These are phyloP conservation scores for Thelephora ganbajun DNA, from an alignment of 768 basidiomycete species.

Conservation along the genomic window DNA sequence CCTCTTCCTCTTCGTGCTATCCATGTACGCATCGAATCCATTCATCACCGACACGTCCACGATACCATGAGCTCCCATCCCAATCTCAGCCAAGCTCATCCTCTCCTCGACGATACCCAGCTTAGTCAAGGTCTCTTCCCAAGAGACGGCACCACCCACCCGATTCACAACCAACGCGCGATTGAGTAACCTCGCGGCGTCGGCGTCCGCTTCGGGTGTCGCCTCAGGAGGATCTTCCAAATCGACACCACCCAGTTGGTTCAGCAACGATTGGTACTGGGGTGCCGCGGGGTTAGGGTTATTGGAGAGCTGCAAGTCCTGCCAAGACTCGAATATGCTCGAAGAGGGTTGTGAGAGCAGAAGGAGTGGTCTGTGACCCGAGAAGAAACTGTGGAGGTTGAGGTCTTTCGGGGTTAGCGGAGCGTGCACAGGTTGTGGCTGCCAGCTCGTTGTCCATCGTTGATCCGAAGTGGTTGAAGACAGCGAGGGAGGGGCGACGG, in stretches of 20 bases:
- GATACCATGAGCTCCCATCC: constrained; percentile 34
- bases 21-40: constrained; percentile 54
- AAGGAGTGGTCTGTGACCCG: constrained; percentile 66
- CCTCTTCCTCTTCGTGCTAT: constrained; percentile 75
- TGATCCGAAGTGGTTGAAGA: neutral
- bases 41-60: constrained; percentile 29
- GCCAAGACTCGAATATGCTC: constrained; percentile 33
- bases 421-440: constrained; percentile 29
- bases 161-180: constrained; percentile 56
- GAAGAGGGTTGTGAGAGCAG: constrained; percentile 49
- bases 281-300: neutral
- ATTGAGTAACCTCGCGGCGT: constrained; percentile 68
- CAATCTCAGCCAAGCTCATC: constrained; percentile 13
- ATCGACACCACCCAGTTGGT: constrained; percentile 13
- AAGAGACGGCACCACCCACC: constrained; percentile 45
- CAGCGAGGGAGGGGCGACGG: neutral
- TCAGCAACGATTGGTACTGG: neutral
- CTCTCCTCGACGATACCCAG: constrained; percentile 43
- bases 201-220: constrained; percentile 60
- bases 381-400: constrained; percentile 76
- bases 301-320: constrained; percentile 6
- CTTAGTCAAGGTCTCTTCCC: constrained; percentile 53
- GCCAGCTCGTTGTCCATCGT: neutral
- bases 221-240: constrained; percentile 33
- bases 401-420: constrained; percentile 51